Evolutionary conservation across 176 grass and related monocot species (phyloP).

Genomic region (Carex parvula): DNA sequence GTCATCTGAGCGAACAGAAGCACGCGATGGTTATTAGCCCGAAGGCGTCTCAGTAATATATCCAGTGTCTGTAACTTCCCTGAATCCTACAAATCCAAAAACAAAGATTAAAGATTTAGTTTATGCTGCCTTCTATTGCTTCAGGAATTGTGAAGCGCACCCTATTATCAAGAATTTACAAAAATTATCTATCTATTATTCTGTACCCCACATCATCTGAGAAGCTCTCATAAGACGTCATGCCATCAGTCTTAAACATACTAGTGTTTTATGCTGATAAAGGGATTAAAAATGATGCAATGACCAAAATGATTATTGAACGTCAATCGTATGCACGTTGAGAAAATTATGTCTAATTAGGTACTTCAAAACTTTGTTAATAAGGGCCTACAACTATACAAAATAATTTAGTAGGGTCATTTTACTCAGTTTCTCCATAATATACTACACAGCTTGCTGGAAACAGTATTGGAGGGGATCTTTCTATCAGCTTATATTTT

Average conservation of each 20-base stretch:
- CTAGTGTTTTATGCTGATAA: background rate
- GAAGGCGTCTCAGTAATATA: conserved; percentile 71
- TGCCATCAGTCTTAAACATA: background rate
- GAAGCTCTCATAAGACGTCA: background rate
- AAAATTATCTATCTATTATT: background rate
- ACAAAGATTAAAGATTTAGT: background rate
- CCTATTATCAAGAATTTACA: background rate
- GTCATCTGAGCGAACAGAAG: conserved; percentile 99
- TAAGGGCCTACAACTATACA: background rate
- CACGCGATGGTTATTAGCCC: conserved; percentile 90
- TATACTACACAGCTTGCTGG: background rate
- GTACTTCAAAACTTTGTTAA: background rate
- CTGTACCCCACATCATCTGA: background rate
- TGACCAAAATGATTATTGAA: background rate
- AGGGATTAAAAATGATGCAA: background rate
- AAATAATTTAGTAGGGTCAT: background rate
- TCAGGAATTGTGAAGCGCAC: background rate
- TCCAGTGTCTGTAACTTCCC: conserved; percentile 95
- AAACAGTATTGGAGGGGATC: background rate
- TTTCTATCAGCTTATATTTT: background rate
- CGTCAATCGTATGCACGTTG: background rate
- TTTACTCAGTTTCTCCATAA: background rate
- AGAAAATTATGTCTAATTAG: background rate
- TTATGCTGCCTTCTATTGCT: background rate
- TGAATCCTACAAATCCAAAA: conserved; percentile 70